These are phyloP conservation scores for Aspergillus sp. DNA, from an alignment of 2,329 filamentous ascomycete genomes.

Conservation along the genomic window DNA sequence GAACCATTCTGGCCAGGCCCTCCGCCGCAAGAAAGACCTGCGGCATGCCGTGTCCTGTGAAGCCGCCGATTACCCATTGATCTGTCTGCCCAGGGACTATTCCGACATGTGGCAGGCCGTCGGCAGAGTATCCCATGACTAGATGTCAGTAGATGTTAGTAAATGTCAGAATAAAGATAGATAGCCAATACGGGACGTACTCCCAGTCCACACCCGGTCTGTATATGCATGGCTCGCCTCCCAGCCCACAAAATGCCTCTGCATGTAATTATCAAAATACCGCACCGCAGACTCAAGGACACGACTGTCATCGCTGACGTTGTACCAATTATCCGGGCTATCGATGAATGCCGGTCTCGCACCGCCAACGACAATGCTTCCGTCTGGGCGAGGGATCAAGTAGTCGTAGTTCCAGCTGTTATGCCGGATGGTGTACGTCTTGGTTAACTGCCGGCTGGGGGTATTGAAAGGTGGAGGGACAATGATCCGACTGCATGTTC, in stretches of 20 bases:
- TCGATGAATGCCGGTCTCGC: slow-evolving; percentile 49
- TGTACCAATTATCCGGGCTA: slow-evolving; percentile 46
- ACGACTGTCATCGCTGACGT: slow-evolving; percentile 46
- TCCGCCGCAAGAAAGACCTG: slow-evolving; percentile 60
- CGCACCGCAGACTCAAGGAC: slow-evolving; percentile 49
- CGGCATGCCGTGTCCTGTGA: slow-evolving; percentile 69
- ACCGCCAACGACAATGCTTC: slow-evolving; percentile 62
- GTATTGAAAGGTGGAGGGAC: slow-evolving; percentile 13
- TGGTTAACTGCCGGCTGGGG: slow-evolving; percentile 24
- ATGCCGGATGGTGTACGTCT: slow-evolving; percentile 64
- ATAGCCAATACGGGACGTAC: slow-evolving; percentile 22
- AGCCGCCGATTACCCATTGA: slow-evolving; percentile 59
- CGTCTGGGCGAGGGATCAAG: slow-evolving; percentile 59
- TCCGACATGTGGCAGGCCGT: slow-evolving; percentile 56
- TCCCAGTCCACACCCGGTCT: slow-evolving; percentile 37
- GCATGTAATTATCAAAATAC: slow-evolving; percentile 42
- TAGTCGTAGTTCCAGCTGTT: slow-evolving; percentile 62
- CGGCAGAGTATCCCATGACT: slow-evolving; percentile 54
- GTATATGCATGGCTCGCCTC: slow-evolving; percentile 33
- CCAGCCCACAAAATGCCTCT: slow-evolving; percentile 38
- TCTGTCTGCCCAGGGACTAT: slow-evolving; percentile 43
- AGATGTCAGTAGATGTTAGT: slow-evolving; percentile 21
- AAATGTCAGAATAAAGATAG: not conserved
- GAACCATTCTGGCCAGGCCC: slow-evolving; percentile 58
- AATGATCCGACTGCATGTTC: slow-evolving; percentile 43